These are phyloP conservation scores for Eucalyptus dawsonii DNA, from an alignment of 345 rosid genomes.

Conservation along the genomic window DNA sequence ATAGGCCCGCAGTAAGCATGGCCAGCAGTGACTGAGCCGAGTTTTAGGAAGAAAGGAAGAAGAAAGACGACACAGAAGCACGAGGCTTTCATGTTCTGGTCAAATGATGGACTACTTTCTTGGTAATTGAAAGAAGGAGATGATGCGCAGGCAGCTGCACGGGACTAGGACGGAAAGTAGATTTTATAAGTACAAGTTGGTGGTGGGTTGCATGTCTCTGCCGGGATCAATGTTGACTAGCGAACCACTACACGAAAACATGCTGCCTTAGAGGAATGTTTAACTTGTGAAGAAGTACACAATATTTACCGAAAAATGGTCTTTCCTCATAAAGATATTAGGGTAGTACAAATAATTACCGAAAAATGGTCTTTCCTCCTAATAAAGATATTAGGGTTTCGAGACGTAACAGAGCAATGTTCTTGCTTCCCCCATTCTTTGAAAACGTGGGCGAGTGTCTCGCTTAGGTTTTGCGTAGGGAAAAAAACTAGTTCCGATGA, in stretches of 20 bases:
- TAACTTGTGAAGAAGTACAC: background rate
- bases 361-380: background rate
- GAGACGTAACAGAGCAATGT: background rate
- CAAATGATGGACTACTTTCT: background rate
- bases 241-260: background rate
- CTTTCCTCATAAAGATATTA: background rate
- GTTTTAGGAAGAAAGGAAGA: background rate
- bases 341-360: background rate
- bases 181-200: background rate
- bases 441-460: background rate
- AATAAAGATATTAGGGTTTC: background rate
- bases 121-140: background rate
- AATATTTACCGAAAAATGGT: background rate
- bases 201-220: background rate
- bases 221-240: background rate
- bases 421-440: background rate
- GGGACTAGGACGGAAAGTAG: background rate
- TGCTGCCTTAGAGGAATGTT: background rate
- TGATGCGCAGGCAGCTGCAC: background rate
- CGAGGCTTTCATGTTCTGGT: background rate
- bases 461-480: background rate
- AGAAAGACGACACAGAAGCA: background rate
- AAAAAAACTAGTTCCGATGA: background rate
- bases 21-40: background rate
- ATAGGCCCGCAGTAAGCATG: slow-evolving; percentile 10